Base-by-base conservation (phyloP, 352 stramenopile species). In the Globisporangium yorkense region DNA sequence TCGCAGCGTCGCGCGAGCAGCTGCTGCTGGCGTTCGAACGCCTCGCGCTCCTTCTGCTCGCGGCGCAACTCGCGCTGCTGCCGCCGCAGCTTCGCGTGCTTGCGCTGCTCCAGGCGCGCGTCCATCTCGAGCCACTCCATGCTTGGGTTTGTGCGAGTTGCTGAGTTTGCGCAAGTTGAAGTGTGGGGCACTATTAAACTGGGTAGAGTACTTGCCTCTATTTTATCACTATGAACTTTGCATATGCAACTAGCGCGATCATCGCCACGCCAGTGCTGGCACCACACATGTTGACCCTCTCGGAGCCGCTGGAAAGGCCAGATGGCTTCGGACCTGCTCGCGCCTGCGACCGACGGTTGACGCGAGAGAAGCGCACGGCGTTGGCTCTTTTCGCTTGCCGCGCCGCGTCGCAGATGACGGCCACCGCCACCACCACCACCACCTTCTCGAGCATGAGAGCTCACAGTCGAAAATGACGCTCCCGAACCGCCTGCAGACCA, bases 51-150 rank as follows among this genome's bases (percentile, higher is more conserved):
- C 50, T 56, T 59, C 21, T 67, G 61, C 18, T 67, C 56, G 37
- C 65, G 63, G 43, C 74, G 68, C 18, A 76, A 40, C 43, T 86
- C 79, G 52, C 75, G 71, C 56, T 84, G 71, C 49, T 87, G 74
- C 5, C 72, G 67, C 47, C 75, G 57, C 43, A 81, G 35, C 49
- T 71, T 72, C 12, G 69, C 47, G 39, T 63, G 58, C 56, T 74
- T 72, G 60, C 84, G 84, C 21, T 71, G 57, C 59, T 89, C 76
- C 2, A 86, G 61, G 7, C 67, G 67, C 49, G 69, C 65, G 43
- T 85, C 69, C 0, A 83, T 58, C 37, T 78, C 73, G 18, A 84
- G 58, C 66, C 61, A 84, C 58, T 87, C 73, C 68, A 82, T 77
- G 7, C 7, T 21, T n/a, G 20, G 5, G 5, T 10, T 31, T 10